Evolutionary conservation across 139 green algal genomes (phyloP).

Genomic region (Yamagishiella unicocca): DNA sequence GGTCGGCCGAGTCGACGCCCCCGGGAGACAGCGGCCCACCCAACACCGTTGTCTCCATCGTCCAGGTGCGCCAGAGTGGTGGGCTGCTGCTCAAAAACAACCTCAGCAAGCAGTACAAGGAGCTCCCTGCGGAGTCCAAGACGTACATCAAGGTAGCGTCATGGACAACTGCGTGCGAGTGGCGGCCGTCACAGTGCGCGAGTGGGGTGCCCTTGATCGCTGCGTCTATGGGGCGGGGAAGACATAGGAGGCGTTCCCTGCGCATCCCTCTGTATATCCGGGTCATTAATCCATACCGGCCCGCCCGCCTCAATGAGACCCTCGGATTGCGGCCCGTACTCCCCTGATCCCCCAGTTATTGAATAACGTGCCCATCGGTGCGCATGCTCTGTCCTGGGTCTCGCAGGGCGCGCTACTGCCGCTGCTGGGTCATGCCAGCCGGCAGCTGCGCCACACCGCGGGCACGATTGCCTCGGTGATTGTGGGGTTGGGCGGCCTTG

Average conservation of each 20-base stretch:
- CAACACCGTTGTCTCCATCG: constrained; percentile 8
- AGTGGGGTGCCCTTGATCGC: no score
- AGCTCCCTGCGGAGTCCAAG: constrained; percentile 66
- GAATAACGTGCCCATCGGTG: no score
- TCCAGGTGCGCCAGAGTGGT: constrained; percentile 90
- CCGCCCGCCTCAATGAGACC: no score
- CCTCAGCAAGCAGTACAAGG: constrained; percentile 77
- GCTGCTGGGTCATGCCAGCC: constrained; percentile 70
- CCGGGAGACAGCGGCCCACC: not conserved
- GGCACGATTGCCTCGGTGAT: constrained; percentile 80
- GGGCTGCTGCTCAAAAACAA: constrained; percentile 98
- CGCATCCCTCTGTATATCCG: no score
- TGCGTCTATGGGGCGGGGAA: no score
- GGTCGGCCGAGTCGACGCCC: not conserved
- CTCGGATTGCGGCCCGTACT: no score
- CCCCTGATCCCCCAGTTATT: no score
- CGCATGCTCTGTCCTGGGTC: no score
- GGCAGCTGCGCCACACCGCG: constrained; percentile 85
- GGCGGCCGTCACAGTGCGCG: no score
- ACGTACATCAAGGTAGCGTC: constrained; percentile 86
- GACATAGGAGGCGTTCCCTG: no score
- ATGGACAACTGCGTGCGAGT: not conserved
- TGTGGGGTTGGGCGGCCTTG: constrained; percentile 68
- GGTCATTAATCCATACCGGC: no score
- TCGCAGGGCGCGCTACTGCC: constrained; percentile 80